Evolutionary conservation across 192 early-diverging fungal genomes (phyloP).

Genomic region (Backusella liffmaniae): DNA sequence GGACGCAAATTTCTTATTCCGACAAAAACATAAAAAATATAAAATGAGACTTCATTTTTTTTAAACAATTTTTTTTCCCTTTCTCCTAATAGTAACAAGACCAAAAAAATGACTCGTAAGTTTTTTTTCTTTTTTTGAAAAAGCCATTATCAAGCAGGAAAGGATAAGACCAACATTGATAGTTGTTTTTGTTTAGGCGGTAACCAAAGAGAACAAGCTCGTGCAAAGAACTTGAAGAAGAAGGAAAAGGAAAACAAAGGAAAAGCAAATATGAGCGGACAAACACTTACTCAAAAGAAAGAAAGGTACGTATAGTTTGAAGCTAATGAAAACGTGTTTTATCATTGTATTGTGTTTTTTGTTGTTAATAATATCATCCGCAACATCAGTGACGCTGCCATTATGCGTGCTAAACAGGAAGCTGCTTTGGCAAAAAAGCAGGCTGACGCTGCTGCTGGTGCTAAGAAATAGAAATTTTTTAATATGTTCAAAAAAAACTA

Average conservation of each 20-base stretch:
- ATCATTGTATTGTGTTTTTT: neutral
- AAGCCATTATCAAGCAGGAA: neutral
- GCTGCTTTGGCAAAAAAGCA: slow-evolving; percentile 35
- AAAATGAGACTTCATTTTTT: neutral
- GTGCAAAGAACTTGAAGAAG: slow-evolving; percentile 48
- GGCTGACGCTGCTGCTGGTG: slow-evolving; percentile 11
- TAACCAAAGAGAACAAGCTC: slow-evolving; percentile 53
- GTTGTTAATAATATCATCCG: neutral
- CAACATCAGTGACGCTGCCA: slow-evolving; percentile 46
- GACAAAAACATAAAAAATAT: neutral
- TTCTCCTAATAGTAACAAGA: neutral
- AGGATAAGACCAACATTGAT: neutral
- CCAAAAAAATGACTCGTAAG: neutral
- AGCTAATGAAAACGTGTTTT: neutral
- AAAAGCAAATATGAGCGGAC: slow-evolving; percentile 27
- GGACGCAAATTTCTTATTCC: neutral
- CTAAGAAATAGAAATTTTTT: slow-evolving; percentile 1
- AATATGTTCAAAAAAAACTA: neutral
- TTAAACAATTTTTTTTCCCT: neutral
- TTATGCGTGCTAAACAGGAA: slow-evolving; percentile 51
- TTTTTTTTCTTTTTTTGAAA: neutral
- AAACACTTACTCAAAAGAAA: slow-evolving; percentile 40
- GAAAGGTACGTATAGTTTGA: slow-evolving; percentile 37
- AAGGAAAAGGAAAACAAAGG: slow-evolving; percentile 29
- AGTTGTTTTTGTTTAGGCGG: slow-evolving; percentile 34